Base-by-base conservation (phyloP, 2,329 filamentous ascomycete genomes). In the Daldinia eschscholtzii region DNA sequence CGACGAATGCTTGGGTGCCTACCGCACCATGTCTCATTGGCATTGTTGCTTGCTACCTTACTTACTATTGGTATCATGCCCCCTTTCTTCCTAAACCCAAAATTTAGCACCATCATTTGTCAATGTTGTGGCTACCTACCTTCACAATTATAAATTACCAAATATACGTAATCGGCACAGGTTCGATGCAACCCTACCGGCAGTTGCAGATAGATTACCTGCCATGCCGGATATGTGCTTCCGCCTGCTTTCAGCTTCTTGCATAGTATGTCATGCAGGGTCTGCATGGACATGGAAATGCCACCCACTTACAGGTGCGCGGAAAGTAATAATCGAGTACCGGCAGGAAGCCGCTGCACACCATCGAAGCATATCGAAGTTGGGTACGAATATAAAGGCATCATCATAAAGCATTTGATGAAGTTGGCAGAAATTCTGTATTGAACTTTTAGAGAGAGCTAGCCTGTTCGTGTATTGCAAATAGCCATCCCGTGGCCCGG, bases 201-300 rank as follows among this genome's bases (percentile, higher is more conserved):
- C 42, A 57, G 48, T 30, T 50, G 57, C 13, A 33, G 26, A 30
- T 42, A 42, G 15, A 35, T 42, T 56, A 52, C 26, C 15, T 37
- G 20, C 12, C 18, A 57, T 50, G 26, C 44, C 41, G 28, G 30
- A 41, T 55, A 46, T 41, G 48, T 26, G 37, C 41, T 57, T 39
- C 28, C 6, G 59, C 37, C n/a, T 6, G 48, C 23, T 18, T 33
- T 26, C n/a, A 33, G 26, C 26, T 33, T n/a, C 44, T 64, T 50
- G 35, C 33, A 18, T 62, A 35, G 18, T 58, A 35, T 30, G 56
- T 23, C 35, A 41, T 57, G 35, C 56, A 61, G 26, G 62, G 37
- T 39, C 12, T 35, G 62, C 65, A 68, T 61, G 61, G 62, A 23
- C 18, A 18, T 20, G 18, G 26, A 44, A 44, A 18, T 41, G 55